A percentile compares a stretch with the other conserved stretches of the same genome.
Evolutionary conservation across 768 basidiomycete species (phyloP).

Genomic region (Agaricus bisporus): DNA sequence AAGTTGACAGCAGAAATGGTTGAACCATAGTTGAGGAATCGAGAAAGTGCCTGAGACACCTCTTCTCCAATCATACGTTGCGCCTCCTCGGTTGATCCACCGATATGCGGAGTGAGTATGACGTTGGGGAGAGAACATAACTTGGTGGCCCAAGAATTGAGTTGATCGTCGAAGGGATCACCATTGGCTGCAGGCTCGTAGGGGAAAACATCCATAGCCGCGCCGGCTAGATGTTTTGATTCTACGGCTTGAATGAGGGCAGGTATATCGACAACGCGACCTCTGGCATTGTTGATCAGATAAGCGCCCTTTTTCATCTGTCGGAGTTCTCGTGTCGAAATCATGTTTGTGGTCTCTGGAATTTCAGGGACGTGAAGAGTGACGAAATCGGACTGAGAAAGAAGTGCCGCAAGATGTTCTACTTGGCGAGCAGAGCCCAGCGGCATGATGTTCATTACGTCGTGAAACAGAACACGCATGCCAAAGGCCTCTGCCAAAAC

Average conservation of each 20-base stretch:
- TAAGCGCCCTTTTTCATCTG: constrained; percentile 94
- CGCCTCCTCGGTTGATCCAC: constrained; percentile 98
- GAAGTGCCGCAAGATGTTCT: constrained; percentile 67
- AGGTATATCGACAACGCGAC: constrained; percentile 91
- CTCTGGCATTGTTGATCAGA: constrained; percentile 97
- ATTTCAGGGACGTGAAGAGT: constrained; percentile 96
- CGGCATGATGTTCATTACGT: constrained; percentile 96
- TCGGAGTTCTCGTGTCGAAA: constrained; percentile 66
- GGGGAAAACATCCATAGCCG: constrained; percentile 91
- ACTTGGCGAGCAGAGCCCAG: constrained; percentile 91
- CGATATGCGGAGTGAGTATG: constrained; percentile 97
- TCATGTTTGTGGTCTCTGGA: constrained; percentile 94
- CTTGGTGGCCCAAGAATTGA: constrained; percentile 79
- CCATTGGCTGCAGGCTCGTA: constrained; percentile 91
- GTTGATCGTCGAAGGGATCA: constrained; percentile 77
- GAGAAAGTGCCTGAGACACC: constrained; percentile 75
- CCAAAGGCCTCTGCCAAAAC: constrained; percentile 96
- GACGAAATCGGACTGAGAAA: constrained; percentile 84
- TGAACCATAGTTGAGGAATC: constrained; percentile 91
- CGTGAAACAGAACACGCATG: constrained; percentile 92
- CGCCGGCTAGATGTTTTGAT: constrained; percentile 85
- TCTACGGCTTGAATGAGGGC: constrained; percentile 77
- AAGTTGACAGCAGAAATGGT: constrained; percentile 95
- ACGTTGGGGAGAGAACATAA: constrained; percentile 81
- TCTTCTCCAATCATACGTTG: constrained; percentile 97